Evolutionary conservation across 1,284 basidiomycete genomes (phyloP), one percentile per base, ranked within the genome.

Genomic region (Irpex sp.): DNA sequence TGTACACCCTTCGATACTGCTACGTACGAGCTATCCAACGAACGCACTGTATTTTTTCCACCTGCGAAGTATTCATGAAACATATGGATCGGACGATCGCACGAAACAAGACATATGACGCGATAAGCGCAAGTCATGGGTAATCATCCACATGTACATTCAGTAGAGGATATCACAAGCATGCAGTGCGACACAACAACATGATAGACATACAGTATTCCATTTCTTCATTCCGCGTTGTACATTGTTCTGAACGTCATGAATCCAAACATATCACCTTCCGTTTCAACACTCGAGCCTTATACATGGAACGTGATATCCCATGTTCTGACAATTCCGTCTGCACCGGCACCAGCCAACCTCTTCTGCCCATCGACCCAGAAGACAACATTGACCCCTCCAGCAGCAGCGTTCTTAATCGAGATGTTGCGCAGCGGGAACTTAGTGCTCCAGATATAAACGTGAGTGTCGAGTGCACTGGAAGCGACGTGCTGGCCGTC

Each of bases 401-500:
- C 92, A 2, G 92, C 86, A 51, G 87, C 88, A 1, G 92, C 92
- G 66, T 94, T 94, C 80, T 91, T 92, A 75, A 97, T 88, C 11
- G 89, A 84, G 51, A 96, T 87, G 69, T 92, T 93, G 77, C 87
- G 88, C 75, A 87, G 79, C 9, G 91, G 89, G 67, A 90, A 89
- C 63, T 82, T 82, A 47, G 94, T 86, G 68, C 89, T 89, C 89
- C 94, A 98, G 48, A 98, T 78, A 73, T 95, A 97, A 6, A 97
- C 87, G 71, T 94, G 87, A 34, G 96, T 97, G 74, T 99, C 97
- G 44, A 97, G 82, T 7, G 94, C 94, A 13, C 90, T 94, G 6
- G 94, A 95, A 2, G 89, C 94, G 64, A 93, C 86, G 69, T 95
- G 85, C 69, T 81, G 81, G 3, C 88, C 88, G 70, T 93, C 88